These are phyloP conservation scores for Hypoxylon sp. DNA, from an alignment of 2,329 filamentous ascomycete species.

Conservation along the genomic window DNA sequence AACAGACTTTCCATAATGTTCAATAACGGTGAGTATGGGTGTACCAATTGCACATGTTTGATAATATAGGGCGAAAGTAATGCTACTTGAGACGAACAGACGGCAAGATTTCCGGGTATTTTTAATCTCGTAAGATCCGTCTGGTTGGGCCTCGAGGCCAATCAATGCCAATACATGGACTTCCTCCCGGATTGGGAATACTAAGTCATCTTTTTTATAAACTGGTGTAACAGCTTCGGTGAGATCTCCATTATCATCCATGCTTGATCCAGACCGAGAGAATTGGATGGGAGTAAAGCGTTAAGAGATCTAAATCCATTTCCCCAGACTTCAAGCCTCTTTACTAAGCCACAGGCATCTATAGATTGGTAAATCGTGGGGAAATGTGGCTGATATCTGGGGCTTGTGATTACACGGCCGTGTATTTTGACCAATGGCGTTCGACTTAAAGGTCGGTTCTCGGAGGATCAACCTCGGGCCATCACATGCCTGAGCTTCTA, in stretches of 20 bases:
- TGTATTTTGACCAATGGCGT: slow-evolving; percentile 2
- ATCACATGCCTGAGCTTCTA: slow-evolving; percentile 45
- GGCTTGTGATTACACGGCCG: slow-evolving; percentile 14
- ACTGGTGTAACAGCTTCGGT: slow-evolving; percentile 3
- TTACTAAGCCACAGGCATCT: slow-evolving; percentile 22
- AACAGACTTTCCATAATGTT: slow-evolving; percentile 21
- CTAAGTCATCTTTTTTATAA: slow-evolving; percentile 8
- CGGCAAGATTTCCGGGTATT: slow-evolving; percentile 26
- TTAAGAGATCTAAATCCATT: slow-evolving; percentile 9
- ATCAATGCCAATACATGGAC: slow-evolving; percentile 12
- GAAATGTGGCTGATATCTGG: slow-evolving; percentile 35
- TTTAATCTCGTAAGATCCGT: slow-evolving; percentile 29
- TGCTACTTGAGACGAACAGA: slow-evolving; percentile 23
- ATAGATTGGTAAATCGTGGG: slow-evolving; percentile 31
- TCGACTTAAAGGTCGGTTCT: slow-evolving; percentile 2
- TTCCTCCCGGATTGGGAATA: not conserved
- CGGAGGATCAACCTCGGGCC: slow-evolving; percentile 43
- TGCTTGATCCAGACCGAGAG: slow-evolving; percentile 6
- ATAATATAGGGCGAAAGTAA: slow-evolving; percentile 15
- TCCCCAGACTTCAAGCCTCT: slow-evolving; percentile 36
- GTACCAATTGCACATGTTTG: slow-evolving; percentile 9
- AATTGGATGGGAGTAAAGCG: not conserved
- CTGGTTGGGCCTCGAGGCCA: slow-evolving; percentile 27
- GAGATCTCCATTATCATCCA: not conserved
- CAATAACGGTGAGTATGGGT: slow-evolving; percentile 24